phyloP scores from a whole-genome alignment of 371 early-diverging fungal genomes.

The Lichtheimia corymbifera region DNA sequence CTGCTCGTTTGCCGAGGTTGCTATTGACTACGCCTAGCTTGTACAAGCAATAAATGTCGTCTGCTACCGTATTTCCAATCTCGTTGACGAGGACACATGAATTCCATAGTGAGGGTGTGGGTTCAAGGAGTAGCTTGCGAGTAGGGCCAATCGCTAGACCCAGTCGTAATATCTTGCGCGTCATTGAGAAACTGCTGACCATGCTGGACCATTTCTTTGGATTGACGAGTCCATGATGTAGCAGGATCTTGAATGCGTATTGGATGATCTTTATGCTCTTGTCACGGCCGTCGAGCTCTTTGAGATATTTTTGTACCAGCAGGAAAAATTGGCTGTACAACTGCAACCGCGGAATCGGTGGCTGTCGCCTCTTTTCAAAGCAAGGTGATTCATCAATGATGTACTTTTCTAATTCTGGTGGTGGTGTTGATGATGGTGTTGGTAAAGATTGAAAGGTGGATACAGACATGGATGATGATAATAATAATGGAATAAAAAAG shows the following conservation, averaged over 20 bases:
- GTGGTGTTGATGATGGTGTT: constrained; percentile 27
- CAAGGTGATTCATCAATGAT: neutral
- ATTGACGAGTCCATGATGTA: constrained; percentile 46
- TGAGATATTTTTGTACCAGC: constrained; percentile 33
- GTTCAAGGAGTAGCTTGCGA: constrained; percentile 26
- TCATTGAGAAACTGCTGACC: constrained; percentile 69
- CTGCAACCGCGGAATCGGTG: neutral
- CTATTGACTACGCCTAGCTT: constrained; percentile 65
- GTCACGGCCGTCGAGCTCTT: constrained; percentile 80
- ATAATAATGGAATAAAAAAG: neutral
- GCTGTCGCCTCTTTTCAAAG: neutral
- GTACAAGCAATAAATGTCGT: constrained; percentile 73
- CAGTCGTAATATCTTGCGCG: constrained; percentile 75
- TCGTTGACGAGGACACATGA: constrained; percentile 32
- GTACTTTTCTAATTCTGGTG: constrained; percentile 7
- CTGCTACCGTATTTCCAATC: constrained; percentile 69
- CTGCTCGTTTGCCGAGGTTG: constrained; percentile 44
- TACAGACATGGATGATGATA: neutral
- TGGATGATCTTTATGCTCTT: constrained; percentile 81
- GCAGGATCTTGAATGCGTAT: constrained; percentile 69
- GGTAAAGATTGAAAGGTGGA: constrained; percentile 16
- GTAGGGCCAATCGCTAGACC: constrained; percentile 66
- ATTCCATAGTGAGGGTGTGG: constrained; percentile 7
- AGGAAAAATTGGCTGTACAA: neutral
- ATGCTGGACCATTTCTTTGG: constrained; percentile 51